Evolutionary conservation across 306 rosid genomes (phyloP), one percentile per base, ranked within the genome.

Genomic region (Carpinus viminea): DNA sequence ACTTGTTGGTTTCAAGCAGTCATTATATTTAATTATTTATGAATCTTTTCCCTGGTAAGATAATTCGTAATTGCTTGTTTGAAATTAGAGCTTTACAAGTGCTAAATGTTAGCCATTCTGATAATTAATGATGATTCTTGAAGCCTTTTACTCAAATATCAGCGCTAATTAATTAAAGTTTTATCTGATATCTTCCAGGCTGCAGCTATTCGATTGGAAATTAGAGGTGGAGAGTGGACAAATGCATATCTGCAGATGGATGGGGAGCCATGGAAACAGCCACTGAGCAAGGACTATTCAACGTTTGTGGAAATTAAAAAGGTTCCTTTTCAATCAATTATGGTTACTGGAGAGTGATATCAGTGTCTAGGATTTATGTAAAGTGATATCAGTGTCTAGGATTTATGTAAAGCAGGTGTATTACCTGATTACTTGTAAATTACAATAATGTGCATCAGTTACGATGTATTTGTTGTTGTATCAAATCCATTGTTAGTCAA

Each of bases 191-290:
- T 80, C 78, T 68, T 82, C 80, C 85, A 95, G 99, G 99, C 98
- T 36, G 87, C 99, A 24, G 97, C 97, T 47, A 87, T 96, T 68
- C 91, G 97, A 46, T 82, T 96, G 79, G 99, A 93, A 84, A 69
- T 93, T 61, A 89, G 98, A 85, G 99, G 99, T 47, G 99, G 97
- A 54, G 93, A 86, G 78, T 96, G 98, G 99, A 90, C 72, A 85
- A 79, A 91, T 70, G 83, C 85, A 18, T 93, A 88, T 75, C 70
- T 96, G 90, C 99, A 96, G 83, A 90, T 96, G 98, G 99, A 96
- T 55, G 99, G 99, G 64, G 99, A 96, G 73, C 99, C 99, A 50
- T 96, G 99, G 99, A 93, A 93, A 79, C 99, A 93, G 84, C 93
- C 93, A 61, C 60, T 90, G 88, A 86, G 74, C 81, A 80, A 86